Conservation (phyloP, 2,329 filamentous ascomycete genomes). For the Monilinia vaccinii-corymbosi region DNA sequence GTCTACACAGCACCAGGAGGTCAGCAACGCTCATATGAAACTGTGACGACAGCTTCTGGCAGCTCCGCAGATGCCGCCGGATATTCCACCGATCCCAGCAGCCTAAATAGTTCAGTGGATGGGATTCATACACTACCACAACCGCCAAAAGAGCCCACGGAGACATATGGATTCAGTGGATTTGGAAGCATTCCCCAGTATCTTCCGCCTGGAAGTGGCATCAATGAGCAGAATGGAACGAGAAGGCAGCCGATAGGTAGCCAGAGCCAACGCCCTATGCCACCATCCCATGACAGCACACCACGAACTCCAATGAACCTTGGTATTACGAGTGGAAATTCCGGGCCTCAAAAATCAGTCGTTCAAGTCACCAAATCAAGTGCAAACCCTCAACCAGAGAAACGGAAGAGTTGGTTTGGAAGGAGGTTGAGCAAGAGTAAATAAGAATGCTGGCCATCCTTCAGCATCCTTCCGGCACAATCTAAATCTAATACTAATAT, state of each 20-base stretch:
- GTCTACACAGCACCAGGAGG: constrained; percentile 25
- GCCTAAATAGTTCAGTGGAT: constrained; percentile 86
- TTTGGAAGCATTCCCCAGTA: constrained; percentile 35
- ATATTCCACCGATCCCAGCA: constrained; percentile 79
- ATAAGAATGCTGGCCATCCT: constrained; percentile 11
- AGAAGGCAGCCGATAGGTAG: constrained; percentile 18
- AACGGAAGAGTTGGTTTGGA: constrained; percentile 86
- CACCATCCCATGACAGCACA: constrained; percentile 20
- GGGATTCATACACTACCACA: constrained; percentile 51
- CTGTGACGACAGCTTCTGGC: constrained; percentile 67
- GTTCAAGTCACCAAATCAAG: neutral
- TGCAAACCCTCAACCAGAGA: constrained; percentile 40
- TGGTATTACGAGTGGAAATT: constrained; percentile 19
- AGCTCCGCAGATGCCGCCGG: constrained; percentile 65
- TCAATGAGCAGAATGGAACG: constrained; percentile 15
- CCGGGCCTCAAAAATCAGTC: neutral
- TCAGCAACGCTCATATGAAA: constrained; percentile 60
- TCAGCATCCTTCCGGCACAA: neutral
- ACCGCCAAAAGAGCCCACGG: constrained; percentile 42
- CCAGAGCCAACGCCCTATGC: constrained; percentile 18
- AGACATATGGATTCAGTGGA: constrained; percentile 53
- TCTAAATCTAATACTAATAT: constrained; percentile 12
- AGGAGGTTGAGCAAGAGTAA: constrained; percentile 64
- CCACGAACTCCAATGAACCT: constrained; percentile 26
- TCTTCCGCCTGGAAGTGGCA: constrained; percentile 31